phyloP scores from a whole-genome alignment of 371 early-diverging fungal genomes.

The Mitosporidium daphniae region DNA sequence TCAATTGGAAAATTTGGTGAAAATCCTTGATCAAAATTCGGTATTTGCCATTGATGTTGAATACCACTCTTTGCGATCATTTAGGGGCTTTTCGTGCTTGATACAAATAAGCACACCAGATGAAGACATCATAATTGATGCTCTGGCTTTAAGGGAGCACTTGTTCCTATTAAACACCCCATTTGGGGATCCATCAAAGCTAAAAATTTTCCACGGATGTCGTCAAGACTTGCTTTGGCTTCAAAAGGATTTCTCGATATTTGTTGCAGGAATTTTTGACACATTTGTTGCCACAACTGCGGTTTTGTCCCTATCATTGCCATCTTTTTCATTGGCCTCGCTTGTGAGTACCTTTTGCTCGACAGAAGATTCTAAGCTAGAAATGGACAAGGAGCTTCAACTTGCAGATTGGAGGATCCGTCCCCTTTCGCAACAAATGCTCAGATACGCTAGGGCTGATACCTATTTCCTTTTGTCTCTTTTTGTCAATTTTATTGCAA shows the following conservation, averaged over 20 bases:
- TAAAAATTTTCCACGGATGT: conserved; percentile 52
- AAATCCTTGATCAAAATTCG: no score
- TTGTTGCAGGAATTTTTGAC: conserved; percentile 72
- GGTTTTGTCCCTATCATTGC: conserved; percentile 23
- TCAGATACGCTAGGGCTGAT: conserved; percentile 57
- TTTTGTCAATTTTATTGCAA: no score
- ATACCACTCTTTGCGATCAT: no score
- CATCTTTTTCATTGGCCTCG: conserved; percentile 40
- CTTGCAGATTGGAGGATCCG: conserved; percentile 78
- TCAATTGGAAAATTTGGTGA: no score
- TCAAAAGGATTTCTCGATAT: conserved; percentile 74
- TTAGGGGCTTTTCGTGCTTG: conserved; percentile 61
- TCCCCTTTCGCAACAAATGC: conserved; percentile 55
- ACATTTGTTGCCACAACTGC: conserved; percentile 57
- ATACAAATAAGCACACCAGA: conserved; percentile 61
- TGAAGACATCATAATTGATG: conserved; percentile 55
- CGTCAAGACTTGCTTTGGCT: conserved; percentile 78
- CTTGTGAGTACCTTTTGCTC: no score
- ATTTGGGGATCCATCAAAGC: conserved; percentile 29
- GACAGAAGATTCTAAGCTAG: conserved; percentile 27
- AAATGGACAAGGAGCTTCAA: conserved; percentile 63
- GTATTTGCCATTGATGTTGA: no score
- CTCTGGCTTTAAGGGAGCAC: conserved; percentile 31
- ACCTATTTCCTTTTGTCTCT: conserved; percentile 74
- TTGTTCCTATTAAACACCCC: conserved; percentile 30